phyloP scores from a whole-genome alignment of 495 filamentous ascomycete genomes.

The Penicillium argentinense region DNA sequence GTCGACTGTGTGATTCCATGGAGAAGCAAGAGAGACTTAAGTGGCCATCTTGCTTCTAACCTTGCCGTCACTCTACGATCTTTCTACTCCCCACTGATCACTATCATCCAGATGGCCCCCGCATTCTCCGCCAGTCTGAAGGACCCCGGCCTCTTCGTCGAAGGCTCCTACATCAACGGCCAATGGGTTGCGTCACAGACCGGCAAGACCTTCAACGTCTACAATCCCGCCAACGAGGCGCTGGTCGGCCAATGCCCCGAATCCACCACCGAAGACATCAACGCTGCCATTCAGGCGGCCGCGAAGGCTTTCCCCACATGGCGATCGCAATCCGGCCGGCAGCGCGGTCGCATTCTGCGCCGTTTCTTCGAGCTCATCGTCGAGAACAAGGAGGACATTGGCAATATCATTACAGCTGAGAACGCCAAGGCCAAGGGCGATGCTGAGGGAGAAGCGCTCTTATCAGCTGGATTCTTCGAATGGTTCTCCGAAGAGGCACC shows the following conservation, averaged over 20 bases:
- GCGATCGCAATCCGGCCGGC: constrained; percentile 63
- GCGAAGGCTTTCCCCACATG: constrained; percentile 66
- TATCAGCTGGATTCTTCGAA: constrained; percentile 77
- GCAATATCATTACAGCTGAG: constrained; percentile 61
- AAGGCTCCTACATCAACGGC: constrained; percentile 71
- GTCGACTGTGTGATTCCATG: no score
- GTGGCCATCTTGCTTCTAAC: no score
- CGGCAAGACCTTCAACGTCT: constrained; percentile 68
- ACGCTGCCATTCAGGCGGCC: constrained; percentile 63
- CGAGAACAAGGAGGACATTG: constrained; percentile 69
- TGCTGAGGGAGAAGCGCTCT: constrained; percentile 70
- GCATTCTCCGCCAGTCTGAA: constrained; percentile 46
- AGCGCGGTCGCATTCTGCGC: constrained; percentile 57
- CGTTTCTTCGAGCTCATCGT: constrained; percentile 57
- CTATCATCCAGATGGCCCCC: constrained; percentile 8
- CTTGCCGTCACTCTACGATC: no score
- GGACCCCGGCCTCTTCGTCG: constrained; percentile 70
- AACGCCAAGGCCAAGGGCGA: constrained; percentile 75
- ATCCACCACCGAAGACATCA: constrained; percentile 41
- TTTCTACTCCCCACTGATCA: no score
- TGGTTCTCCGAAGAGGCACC: constrained; percentile 82
- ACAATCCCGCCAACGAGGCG: constrained; percentile 69
- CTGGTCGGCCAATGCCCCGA: constrained; percentile 73
- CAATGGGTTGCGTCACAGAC: constrained; percentile 67
- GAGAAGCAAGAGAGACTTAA: no score